Evolutionary conservation across 2,329 filamentous ascomycete species (phyloP), one percentile per base, ranked within the genome.

Genomic region (Leptographium wingfieldii): DNA sequence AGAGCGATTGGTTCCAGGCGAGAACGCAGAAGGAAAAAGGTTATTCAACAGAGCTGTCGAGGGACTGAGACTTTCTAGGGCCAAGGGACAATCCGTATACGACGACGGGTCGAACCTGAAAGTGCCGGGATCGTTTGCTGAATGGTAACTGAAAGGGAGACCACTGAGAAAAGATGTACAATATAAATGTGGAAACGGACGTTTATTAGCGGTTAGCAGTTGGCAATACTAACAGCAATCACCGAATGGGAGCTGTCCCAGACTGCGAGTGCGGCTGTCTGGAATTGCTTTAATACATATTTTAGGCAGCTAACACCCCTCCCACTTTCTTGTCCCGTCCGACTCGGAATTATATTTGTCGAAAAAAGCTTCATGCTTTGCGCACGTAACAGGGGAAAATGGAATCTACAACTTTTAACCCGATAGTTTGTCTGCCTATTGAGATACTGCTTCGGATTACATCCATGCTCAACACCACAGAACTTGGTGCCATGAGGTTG

Each of bases 371-470:
- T 7, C 31, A 49, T 54, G 16, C 12, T 56, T 43, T 35, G 3
- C 33, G 29, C 29, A 38, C 54, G 19, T 19, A 12, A 9, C 35
- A 43, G 40, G 14, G 22, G 5, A 59, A 11, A 6, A 57, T 58
- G 55, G 52, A 57, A 0, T 16, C 16, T 5, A 22, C 25, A 6
- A 7, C 25, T 14, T 14, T 5, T 3, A 56, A 56, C 38, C 33
- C 16, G 1, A 59, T 70, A 16, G 63, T 48, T 9, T 67, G 65
- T n/a, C 65, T 85, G 2, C 84, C 84, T 0, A 70, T 80, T 19
- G 84, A 87, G 73, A 69, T 87, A 14, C 73, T 87, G 2, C 69
- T 81, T 16, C 74, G 77, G 22, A 79, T 87, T 63, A 76, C 80
- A 1, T 68, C 69, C 3, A 71, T 75, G 55, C 75, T 88, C 22